A percentile compares a stretch with the other conserved stretches of the same genome.
Conservation (phyloP, 768 basidiomycete genomes). For the Lactarius quietus region DNA sequence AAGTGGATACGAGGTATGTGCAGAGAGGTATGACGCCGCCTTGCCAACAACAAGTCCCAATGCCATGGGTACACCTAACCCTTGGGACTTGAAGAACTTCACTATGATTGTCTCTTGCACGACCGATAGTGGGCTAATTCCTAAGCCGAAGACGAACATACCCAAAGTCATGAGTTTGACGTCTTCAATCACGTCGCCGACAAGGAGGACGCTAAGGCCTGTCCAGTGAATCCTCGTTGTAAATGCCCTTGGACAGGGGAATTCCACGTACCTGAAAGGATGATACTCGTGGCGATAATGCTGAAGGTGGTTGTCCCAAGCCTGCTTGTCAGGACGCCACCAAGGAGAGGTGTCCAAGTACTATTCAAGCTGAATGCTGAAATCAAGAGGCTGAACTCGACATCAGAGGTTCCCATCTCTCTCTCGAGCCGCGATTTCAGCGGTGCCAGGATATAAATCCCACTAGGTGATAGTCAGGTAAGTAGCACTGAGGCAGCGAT, state of each 20-base stretch:
- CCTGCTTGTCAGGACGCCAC: conserved; percentile 64
- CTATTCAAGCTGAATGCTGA: conserved; percentile 74
- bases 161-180: conserved; percentile 72
- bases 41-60: conserved; percentile 84
- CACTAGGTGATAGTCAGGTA: conserved; percentile 38
- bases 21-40: conserved; percentile 70
- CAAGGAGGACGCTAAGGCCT: conserved; percentile 65
- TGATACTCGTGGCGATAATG: conserved; percentile 70
- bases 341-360: conserved; percentile 75
- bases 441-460: conserved; percentile 71
- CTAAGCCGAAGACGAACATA: conserved; percentile 76
- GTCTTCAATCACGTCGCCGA: conserved; percentile 57
- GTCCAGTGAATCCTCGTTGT: conserved; percentile 16
- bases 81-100: conserved; percentile 73
- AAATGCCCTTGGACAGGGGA: background rate
- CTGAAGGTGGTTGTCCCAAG: conserved; percentile 70
- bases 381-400: conserved; percentile 73
- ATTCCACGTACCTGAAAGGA: conserved; percentile 50
- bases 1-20: conserved; percentile 73
- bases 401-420: conserved; percentile 72
- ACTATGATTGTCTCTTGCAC: conserved; percentile 85
- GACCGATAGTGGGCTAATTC: conserved; percentile 75
- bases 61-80: conserved; percentile 72
- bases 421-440: conserved; percentile 65
- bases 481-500: conserved; percentile 2